These are phyloP conservation scores for Aspergillus heteromorphus DNA, from an alignment of 495 filamentous ascomycete species.

Conservation along the genomic window DNA sequence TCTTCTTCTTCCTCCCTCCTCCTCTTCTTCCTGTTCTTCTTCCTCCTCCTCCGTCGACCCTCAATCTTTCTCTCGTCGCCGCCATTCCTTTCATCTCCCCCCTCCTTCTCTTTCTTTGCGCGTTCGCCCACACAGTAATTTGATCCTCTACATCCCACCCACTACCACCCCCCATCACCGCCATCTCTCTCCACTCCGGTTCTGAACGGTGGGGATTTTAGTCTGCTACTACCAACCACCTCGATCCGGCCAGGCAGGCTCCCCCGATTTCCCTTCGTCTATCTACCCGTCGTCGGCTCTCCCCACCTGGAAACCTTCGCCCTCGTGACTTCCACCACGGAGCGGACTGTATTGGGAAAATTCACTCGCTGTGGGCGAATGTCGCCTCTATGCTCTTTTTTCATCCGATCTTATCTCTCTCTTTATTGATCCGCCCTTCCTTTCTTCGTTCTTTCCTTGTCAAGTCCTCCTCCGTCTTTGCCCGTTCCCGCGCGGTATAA, in stretches of 20 bases:
- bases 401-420: slow-evolving; percentile 23
- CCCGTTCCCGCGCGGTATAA: slow-evolving; percentile 33
- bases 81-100: slow-evolving; percentile 39
- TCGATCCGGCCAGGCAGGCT: slow-evolving; percentile 12
- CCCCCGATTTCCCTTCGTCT: not conserved
- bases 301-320: not conserved
- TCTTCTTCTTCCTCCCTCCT: slow-evolving; percentile 9
- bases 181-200: slow-evolving; percentile 9
- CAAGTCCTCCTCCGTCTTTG: slow-evolving; percentile 26
- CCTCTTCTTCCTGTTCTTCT: slow-evolving; percentile 19
- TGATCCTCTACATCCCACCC: slow-evolving; percentile 25
- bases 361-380: slow-evolving; percentile 40
- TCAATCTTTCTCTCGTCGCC: slow-evolving; percentile 24
- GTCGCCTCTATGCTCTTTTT: slow-evolving; percentile 38
- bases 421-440: slow-evolving; percentile 28
- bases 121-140: slow-evolving; percentile 47
- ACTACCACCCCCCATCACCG: not conserved
- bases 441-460: slow-evolving; percentile 17
- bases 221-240: slow-evolving; percentile 13
- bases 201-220: slow-evolving; percentile 21
- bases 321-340: slow-evolving; percentile 4
- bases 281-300: slow-evolving; percentile 14
- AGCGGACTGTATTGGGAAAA: slow-evolving; percentile 9
- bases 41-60: slow-evolving; percentile 7
- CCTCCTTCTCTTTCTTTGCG: slow-evolving; percentile 46